Base-by-base conservation (phyloP, 495 filamentous ascomycete species). In the Aspergillus conjunctus region DNA sequence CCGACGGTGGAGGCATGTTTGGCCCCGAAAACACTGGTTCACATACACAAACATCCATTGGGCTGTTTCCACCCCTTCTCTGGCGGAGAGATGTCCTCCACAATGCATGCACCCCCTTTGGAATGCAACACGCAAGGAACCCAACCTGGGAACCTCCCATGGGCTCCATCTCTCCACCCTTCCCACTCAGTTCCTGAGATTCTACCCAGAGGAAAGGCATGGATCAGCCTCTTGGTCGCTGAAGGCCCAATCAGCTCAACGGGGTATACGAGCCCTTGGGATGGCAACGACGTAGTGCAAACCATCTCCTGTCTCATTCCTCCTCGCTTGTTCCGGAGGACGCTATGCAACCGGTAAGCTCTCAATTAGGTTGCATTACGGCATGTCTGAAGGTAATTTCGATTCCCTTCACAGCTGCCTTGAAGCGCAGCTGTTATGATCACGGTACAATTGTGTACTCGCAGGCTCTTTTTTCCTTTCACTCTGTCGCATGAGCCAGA, bases 71-170 rank as follows among this genome's bases (percentile, higher is more conserved):
- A 17, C 32, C 56, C 54, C 14, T 56, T 2, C 54, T 32, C 41
- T 49, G 33, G 20, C 22, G 15, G 6, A 30, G 37, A 58, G 33
- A 53, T 53, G 46, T 56, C 56, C 65, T 62, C 62, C 51, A 48
- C 57, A 22, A 48, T 21, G 41, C 44, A 26, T 22, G 61, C 60
- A 44, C 48, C 60, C 60, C 49, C 52, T 54, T 58, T 61, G 74
- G 73, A 74, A 76, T 77, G 74, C 63, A 49, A 54, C 63, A 66
- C 54, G 65, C 62, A 68, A 70, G 74, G 70, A 62, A 67, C 10
- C 11, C n/a, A 22, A 26, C 11, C 50, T 46, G 44, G 21, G 4
- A 53, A 41, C 11, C 34, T 51, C 34, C 57, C 51, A 51, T 57
- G 55, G 48, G 18, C 53, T 50, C 37, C 12, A 1, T 22, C 18